A percentile compares a stretch with the other conserved stretches of the same genome.
Conservation (phyloP, 805 yeast species). For the Saccharomycopsis schoenii region DNA sequence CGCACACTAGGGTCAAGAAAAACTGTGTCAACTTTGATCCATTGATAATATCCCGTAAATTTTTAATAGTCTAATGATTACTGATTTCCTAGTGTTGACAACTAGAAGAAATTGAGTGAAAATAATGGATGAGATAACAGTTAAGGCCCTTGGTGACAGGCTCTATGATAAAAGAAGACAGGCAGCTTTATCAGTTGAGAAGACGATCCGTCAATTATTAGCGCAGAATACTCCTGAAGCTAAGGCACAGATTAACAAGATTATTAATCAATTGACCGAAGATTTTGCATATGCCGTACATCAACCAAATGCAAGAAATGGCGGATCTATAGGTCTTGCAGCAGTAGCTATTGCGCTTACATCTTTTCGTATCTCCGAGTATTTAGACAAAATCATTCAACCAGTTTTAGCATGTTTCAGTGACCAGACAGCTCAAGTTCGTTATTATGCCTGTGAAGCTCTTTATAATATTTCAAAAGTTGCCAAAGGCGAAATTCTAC, state of each 20-base stretch:
- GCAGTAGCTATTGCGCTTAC: constrained; percentile 94
- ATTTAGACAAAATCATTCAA: constrained; percentile 75
- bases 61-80: too few species aligned
- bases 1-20: not conserved
- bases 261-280: constrained; percentile 64
- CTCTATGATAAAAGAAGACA: constrained; percentile 70
- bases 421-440: constrained; percentile 93
- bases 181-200: constrained; percentile 72
- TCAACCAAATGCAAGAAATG: constrained; percentile 83
- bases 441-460: constrained; percentile 95
- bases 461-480: constrained; percentile 93
- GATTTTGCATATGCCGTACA: constrained; percentile 77
- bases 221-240: constrained; percentile 50
- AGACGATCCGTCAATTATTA: constrained; percentile 59
- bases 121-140: constrained; percentile 46
- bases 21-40: not conserved
- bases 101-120: not conserved
- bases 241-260: constrained; percentile 40
- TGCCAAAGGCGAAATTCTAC: constrained; percentile 86
- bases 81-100: not conserved
- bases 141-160: constrained; percentile 61
- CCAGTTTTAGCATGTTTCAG: constrained; percentile 94
- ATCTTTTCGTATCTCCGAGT: constrained; percentile 67
- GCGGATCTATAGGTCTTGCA: constrained; percentile 92
- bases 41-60: not conserved